Evolutionary conservation across 345 rosid genomes (phyloP), one percentile per base, ranked within the genome.

Genomic region (Populus euphratica): DNA sequence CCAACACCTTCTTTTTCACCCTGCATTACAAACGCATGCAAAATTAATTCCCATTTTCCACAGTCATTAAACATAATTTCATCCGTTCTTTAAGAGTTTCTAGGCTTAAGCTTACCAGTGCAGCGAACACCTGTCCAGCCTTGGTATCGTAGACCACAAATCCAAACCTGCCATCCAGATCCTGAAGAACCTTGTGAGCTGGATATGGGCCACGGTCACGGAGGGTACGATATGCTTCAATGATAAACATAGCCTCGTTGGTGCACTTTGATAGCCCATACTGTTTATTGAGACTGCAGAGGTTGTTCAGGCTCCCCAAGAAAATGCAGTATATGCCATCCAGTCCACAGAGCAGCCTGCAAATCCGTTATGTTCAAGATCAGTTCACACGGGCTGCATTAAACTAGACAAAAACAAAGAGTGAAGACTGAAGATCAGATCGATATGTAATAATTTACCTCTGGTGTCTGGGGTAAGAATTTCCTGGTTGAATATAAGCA

Each of bases 131-230:
- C 75, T 89, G 86, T 44, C 92, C 89, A 35, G 82, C 67, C 66
- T 89, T 94, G 72, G 90, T 76, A 67, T 96, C 99, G 68, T 93
- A 93, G 77, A 96, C 87, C 1, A 93, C 93, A 56, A 96, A 96
- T 3, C 96, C 96, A 64, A 92, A 96, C 78, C 89, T 86, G 38
- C 98, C 99, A 0, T 96, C 99, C 0, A 96, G 90, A 52, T 89
- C 98, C 83, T 89, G 88, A 11, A 96, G 91, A 27, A 96, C 97
- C 81, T 96, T 92, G 78, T 93, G 94, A 29, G 98, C 95, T 0
- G 99, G 99, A 80, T 92, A 96, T 0, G 98, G 99, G 61, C 99
- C 98, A 31, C 99, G 85, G 80, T 96, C 98, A 65, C 99, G 85
- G 2, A 96, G 88, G 0, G 99, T 96, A 64, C 91, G 79, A 41